Conservation (phyloP, 768 basidiomycete genomes). For the Calvatia gigantea region DNA sequence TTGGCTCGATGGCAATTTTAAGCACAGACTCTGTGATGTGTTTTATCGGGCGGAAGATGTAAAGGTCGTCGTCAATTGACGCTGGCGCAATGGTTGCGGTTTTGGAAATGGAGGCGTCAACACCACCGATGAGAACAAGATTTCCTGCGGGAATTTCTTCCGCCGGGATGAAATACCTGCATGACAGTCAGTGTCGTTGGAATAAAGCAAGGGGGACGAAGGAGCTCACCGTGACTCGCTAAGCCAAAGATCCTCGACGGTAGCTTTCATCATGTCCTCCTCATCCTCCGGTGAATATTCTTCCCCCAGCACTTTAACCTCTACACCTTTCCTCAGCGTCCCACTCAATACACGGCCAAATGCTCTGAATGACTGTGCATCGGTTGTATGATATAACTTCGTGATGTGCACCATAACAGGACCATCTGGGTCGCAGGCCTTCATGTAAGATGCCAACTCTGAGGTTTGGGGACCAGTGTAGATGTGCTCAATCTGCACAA, state of each 20-base stretch:
- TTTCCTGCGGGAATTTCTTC: conserved; percentile 91
- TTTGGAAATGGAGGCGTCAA: conserved; percentile 93
- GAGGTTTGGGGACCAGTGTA: conserved; percentile 89
- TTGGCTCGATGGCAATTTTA: conserved; percentile 98
- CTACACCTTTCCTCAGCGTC: conserved; percentile 77
- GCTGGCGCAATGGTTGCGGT: conserved; percentile 82
- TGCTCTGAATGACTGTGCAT: conserved; percentile 94
- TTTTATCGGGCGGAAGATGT: conserved; percentile 94
- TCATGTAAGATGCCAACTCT: conserved; percentile 75
- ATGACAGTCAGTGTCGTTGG: background rate
- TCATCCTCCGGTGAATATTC: conserved; percentile 99
- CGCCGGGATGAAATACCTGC: conserved; percentile 86
- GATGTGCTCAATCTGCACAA: conserved; percentile 65
- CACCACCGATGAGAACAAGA: conserved; percentile 86
- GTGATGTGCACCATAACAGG: conserved; percentile 92
- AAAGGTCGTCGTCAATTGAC: conserved; percentile 78
- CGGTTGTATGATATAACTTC: conserved; percentile 94
- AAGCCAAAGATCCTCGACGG: conserved; percentile 87
- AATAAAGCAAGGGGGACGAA: background rate
- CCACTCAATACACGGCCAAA: conserved; percentile 95
- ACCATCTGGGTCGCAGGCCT: conserved; percentile 75
- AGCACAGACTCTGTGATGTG: conserved; percentile 97
- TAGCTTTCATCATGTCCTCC: conserved; percentile 91
- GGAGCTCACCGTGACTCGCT: conserved; percentile 75
- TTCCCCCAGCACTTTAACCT: conserved; percentile 95